Evolutionary conservation across 129 eudicot genomes (phyloP).

Genomic region (Centrapalus pauciflorus): DNA sequence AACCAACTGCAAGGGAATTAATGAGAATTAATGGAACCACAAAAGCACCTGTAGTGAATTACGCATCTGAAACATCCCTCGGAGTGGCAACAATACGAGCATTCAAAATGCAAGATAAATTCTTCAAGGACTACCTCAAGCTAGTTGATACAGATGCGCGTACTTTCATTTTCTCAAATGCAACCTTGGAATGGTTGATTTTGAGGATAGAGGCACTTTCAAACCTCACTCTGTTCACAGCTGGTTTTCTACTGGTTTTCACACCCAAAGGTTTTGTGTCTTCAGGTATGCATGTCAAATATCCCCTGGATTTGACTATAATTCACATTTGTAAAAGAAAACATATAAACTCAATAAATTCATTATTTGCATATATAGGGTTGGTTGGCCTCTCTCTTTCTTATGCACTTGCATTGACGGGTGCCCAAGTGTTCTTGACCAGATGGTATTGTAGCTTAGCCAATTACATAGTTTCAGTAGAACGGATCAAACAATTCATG

Average conservation of each 20-base stretch:
- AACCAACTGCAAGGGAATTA: too few relatives aligned
- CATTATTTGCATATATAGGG: constrained; percentile 35
- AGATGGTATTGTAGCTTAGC: constrained; percentile 68
- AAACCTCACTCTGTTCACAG: too few relatives aligned
- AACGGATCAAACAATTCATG: constrained; percentile 80
- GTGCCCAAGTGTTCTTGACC: constrained; percentile 57
- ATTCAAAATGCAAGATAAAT: constrained; percentile 44
- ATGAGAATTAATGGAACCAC: too few relatives aligned
- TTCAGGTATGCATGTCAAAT: too few relatives aligned
- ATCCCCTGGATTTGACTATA: too few relatives aligned
- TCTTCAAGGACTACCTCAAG: constrained; percentile 43
- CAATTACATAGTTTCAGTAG: constrained; percentile 61
- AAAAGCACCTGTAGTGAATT: too few relatives aligned
- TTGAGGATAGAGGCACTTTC: too few relatives aligned
- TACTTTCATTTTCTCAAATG: constrained; percentile 43
- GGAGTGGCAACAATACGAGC: constrained; percentile 62
- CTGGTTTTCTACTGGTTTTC: too few relatives aligned
- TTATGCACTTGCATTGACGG: constrained; percentile 57
- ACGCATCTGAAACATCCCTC: too few relatives aligned
- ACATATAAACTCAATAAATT: not conserved
- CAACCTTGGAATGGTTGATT: too few relatives aligned
- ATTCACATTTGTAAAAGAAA: too few relatives aligned
- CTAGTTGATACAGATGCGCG: constrained; percentile 65
- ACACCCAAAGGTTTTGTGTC: too few relatives aligned
- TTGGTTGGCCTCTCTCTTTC: constrained; percentile 85